Conservation (phyloP, 306 rosid species). For the Aeschynomene evenia region DNA sequence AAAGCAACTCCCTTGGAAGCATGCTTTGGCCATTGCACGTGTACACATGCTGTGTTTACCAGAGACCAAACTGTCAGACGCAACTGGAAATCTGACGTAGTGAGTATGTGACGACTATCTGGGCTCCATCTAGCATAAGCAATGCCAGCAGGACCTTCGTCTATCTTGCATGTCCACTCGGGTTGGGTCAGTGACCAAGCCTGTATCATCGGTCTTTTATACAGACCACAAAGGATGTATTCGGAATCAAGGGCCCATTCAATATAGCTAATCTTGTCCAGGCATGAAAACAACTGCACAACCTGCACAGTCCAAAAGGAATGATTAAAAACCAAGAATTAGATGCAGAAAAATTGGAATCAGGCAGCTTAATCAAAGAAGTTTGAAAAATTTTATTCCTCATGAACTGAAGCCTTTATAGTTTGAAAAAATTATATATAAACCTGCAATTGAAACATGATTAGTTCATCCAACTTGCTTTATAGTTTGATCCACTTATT, state of each 20-base stretch:
- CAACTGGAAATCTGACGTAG: slow-evolving; percentile 92
- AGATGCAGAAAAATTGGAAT: not conserved
- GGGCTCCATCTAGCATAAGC: slow-evolving; percentile 99
- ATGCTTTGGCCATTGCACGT: slow-evolving; percentile 94
- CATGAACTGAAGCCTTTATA: too few species aligned
- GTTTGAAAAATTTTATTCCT: not conserved
- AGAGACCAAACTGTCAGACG: slow-evolving; percentile 95
- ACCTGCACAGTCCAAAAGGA: slow-evolving; percentile 59
- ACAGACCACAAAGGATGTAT: slow-evolving; percentile 95
- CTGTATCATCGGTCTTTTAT: slow-evolving; percentile 91
- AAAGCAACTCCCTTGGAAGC: slow-evolving; percentile 92
- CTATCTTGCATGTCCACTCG: slow-evolving; percentile 99
- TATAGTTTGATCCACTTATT: not conserved
- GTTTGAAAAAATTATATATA: too few species aligned
- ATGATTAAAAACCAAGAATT: slow-evolving; percentile 13
- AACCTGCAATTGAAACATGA: too few species aligned
- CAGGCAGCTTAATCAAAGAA: slow-evolving; percentile 20
- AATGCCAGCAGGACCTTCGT: slow-evolving; percentile 97
- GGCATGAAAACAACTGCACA: slow-evolving; percentile 95
- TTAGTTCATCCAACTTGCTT: not conserved
- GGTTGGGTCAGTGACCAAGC: slow-evolving; percentile 98
- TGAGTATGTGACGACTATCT: slow-evolving; percentile 96
- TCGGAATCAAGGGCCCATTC: slow-evolving; percentile 99
- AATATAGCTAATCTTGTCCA: slow-evolving; percentile 96
- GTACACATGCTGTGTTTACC: slow-evolving; percentile 92